Percentiles rank a stretch among this genome's conserved stretches.
Evolutionary conservation across 1,139 yeast species (phyloP).

Genomic region (Dujonia santamariae): DNA sequence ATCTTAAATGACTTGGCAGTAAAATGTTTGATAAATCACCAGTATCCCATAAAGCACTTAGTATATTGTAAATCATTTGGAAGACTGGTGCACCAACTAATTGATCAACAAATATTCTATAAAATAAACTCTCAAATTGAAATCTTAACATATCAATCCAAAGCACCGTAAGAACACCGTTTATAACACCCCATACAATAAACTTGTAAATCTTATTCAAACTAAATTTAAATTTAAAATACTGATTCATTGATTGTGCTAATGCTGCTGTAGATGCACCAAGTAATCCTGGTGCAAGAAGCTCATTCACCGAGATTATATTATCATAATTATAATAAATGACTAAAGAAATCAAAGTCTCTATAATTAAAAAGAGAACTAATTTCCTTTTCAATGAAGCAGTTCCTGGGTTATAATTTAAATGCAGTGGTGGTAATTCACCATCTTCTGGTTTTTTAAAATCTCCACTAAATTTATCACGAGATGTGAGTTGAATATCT

Average conservation of each 20-base stretch:
- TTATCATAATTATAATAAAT: conserved; percentile 28
- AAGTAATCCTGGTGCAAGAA: conserved; percentile 40
- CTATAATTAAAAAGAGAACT: conserved; percentile 19
- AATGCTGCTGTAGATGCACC: conserved; percentile 52
- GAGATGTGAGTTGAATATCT: conserved; percentile 5
- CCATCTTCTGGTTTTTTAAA: conserved; percentile 2
- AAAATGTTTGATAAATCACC: conserved; percentile 31
- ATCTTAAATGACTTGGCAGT: conserved; percentile 36
- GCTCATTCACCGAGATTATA: conserved; percentile 19
- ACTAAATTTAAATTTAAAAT: conserved; percentile 37
- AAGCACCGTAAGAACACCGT: conserved; percentile 52
- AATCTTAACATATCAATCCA: conserved; percentile 54
- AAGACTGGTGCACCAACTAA: conserved; percentile 52
- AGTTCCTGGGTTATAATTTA: conserved; percentile 5
- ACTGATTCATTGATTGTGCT: conserved; percentile 58
- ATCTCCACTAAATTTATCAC: conserved; percentile 2
- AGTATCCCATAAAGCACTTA: conserved; percentile 56
- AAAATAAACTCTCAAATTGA: conserved; percentile 28
- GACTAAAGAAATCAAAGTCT: conserved; percentile 19
- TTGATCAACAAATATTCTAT: conserved; percentile 52
- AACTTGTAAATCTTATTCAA: conserved; percentile 46
- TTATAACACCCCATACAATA: conserved; percentile 58
- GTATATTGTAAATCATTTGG: conserved; percentile 49
- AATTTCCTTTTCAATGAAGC: conserved; percentile 9
- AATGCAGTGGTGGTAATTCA: conserved; percentile 8